Percentiles rank a stretch among this genome's conserved stretches.
phyloP scores from a whole-genome alignment of 2,329 filamentous ascomycete species.

The Pyrenophora graminea region DNA sequence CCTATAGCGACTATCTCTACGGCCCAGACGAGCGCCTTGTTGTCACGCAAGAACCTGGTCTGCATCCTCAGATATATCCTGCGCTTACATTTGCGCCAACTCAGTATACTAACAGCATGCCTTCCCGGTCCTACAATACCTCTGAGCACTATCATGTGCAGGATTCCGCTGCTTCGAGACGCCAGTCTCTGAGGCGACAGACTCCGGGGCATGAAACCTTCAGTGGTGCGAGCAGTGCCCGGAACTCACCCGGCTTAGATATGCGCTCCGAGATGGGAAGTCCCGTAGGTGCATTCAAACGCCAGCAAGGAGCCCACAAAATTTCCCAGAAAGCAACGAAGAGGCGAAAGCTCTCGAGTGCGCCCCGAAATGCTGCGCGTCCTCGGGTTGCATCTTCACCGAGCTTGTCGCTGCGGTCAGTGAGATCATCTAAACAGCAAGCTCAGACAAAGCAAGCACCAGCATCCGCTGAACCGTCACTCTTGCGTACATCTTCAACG shows the following conservation, averaged over 20 bases:
- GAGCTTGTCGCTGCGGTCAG: neutral
- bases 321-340: neutral
- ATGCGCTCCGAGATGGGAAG: too few relatives aligned
- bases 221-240: too few relatives aligned
- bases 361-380: neutral
- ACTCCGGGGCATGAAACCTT: too few relatives aligned
- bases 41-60: constrained; percentile 18
- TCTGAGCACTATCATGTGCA: too few relatives aligned
- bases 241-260: too few relatives aligned
- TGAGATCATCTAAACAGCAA: neutral
- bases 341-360: neutral
- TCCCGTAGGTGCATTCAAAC: too few relatives aligned
- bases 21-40: constrained; percentile 19
- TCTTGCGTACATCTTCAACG: constrained; percentile 6
- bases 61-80: constrained; percentile 20
- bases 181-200: too few relatives aligned
- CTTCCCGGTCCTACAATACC: constrained; percentile 5
- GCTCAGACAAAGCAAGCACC: neutral
- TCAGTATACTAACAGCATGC: constrained; percentile 12
- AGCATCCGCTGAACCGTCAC: neutral
- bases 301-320: too few relatives aligned
- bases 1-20: constrained; percentile 28
- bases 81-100: neutral
- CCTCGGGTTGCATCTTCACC: neutral
- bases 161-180: too few relatives aligned